A percentile compares a stretch with the other conserved stretches of the same genome.
phyloP scores from a whole-genome alignment of 768 basidiomycete species.

The Strobilomyces confusus region DNA sequence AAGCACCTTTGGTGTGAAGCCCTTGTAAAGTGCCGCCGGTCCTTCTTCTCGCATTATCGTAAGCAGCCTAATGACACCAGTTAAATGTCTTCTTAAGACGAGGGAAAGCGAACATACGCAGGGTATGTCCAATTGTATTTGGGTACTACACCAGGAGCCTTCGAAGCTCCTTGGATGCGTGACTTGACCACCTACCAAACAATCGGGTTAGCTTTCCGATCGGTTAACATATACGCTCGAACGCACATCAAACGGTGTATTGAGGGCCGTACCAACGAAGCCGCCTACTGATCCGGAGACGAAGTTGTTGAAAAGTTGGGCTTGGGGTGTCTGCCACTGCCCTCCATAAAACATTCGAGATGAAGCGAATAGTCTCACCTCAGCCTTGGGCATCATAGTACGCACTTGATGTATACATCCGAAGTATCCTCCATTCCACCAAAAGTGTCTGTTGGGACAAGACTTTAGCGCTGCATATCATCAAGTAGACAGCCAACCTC shows the following conservation, averaged over 20 bases:
- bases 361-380: constrained; percentile 45
- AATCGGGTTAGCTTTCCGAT: background rate
- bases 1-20: constrained; percentile 93
- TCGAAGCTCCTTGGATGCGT: constrained; percentile 78
- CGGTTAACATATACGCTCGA: background rate
- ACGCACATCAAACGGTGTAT: constrained; percentile 75
- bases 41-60: constrained; percentile 89
- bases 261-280: constrained; percentile 82
- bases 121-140: constrained; percentile 98
- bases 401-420: constrained; percentile 87
- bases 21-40: constrained; percentile 82
- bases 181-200: constrained; percentile 83
- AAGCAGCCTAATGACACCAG: constrained; percentile 39
- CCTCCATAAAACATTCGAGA: background rate
- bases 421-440: constrained; percentile 97
- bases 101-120: constrained; percentile 38
- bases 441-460: constrained; percentile 54
- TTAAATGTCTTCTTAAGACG: background rate
- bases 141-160: constrained; percentile 63
- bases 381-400: constrained; percentile 74
- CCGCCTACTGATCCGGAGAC: constrained; percentile 88
- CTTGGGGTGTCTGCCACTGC: constrained; percentile 53
- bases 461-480: background rate
- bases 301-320: constrained; percentile 85
- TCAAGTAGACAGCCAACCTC: constrained; percentile 51